A percentile compares a stretch with the other conserved stretches of the same genome.
These are phyloP conservation scores for Penicillium waksmanii DNA, from an alignment of 495 filamentous ascomycete genomes.

Conservation along the genomic window DNA sequence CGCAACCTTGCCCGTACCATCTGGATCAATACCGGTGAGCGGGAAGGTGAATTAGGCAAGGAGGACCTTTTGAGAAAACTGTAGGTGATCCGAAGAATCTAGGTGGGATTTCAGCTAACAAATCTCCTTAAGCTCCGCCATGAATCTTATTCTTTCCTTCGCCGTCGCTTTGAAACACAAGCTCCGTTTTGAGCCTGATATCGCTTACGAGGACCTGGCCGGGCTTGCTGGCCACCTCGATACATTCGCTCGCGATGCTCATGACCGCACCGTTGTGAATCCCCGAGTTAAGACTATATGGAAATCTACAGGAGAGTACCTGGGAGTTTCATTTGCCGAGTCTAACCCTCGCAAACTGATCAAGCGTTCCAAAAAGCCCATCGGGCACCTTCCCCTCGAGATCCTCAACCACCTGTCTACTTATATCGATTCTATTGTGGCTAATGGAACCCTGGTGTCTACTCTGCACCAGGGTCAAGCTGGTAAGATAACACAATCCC, in stretches of 20 bases:
- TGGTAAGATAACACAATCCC: conserved; percentile 29
- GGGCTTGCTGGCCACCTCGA: conserved; percentile 45
- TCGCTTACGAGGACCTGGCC: conserved; percentile 68
- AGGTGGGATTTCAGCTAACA: not conserved
- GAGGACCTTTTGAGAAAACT: conserved; percentile 73
- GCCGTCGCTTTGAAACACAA: conserved; percentile 78
- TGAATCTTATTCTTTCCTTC: conserved; percentile 83
- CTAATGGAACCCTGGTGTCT: conserved; percentile 57
- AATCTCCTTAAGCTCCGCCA: conserved; percentile 55
- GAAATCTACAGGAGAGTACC: conserved; percentile 67
- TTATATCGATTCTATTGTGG: conserved; percentile 62
- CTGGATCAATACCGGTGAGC: conserved; percentile 75
- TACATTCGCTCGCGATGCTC: conserved; percentile 70
- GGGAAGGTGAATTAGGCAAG: conserved; percentile 63
- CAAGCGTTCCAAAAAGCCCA: conserved; percentile 63
- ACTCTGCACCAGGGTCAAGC: conserved; percentile 50
- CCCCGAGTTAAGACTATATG: conserved; percentile 54
- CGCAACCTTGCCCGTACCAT: conserved; percentile 77
- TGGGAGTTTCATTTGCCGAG: conserved; percentile 70
- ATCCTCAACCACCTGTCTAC: conserved; percentile 72
- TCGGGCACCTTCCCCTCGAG: conserved; percentile 80
- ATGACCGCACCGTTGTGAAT: conserved; percentile 48
- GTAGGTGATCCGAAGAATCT: conserved; percentile 33
- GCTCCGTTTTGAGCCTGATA: conserved; percentile 86
- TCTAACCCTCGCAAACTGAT: conserved; percentile 75